Conservation (phyloP, 2,329 filamentous ascomycete species). For the Calonectria hawksworthii region DNA sequence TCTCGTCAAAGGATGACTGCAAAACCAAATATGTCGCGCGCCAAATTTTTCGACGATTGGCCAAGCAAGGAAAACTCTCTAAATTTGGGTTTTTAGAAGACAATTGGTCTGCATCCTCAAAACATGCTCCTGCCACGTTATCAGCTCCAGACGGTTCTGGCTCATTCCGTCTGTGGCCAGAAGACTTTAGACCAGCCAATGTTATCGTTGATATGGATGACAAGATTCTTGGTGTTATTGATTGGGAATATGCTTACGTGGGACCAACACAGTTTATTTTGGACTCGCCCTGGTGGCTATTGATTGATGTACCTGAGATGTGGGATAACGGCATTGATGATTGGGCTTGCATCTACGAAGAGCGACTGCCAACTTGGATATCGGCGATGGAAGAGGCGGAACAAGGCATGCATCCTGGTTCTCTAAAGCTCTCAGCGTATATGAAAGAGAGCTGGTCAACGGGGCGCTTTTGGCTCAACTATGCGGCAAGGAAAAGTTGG, state of each 20-base stretch:
- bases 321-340: slow-evolving; percentile 48
- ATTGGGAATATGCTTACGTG: slow-evolving; percentile 56
- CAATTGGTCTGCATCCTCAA: slow-evolving; percentile 15
- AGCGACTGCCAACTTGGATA: slow-evolving; percentile 37
- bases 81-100: slow-evolving; percentile 44
- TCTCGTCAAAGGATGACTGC: slow-evolving; percentile 54
- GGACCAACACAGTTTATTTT: slow-evolving; percentile 51
- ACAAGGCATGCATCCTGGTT: background rate
- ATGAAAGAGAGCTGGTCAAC: slow-evolving; percentile 56
- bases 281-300: slow-evolving; percentile 56
- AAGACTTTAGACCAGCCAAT: slow-evolving; percentile 51
- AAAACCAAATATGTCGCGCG: slow-evolving; percentile 59
- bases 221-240: slow-evolving; percentile 48
- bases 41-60: slow-evolving; percentile 55
- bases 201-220: slow-evolving; percentile 48
- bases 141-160: slow-evolving; percentile 39
- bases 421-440: slow-evolving; percentile 42
- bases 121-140: slow-evolving; percentile 8
- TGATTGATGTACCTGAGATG: slow-evolving; percentile 49
- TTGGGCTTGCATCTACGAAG: slow-evolving; percentile 49
- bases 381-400: background rate
- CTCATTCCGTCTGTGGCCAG: slow-evolving; percentile 48
- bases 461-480: slow-evolving; percentile 50
- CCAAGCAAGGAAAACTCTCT: slow-evolving; percentile 41
- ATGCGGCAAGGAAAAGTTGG: slow-evolving; percentile 54